Conservation (phyloP, 1,139 yeast species). For the Yamadazyma aaseri region DNA sequence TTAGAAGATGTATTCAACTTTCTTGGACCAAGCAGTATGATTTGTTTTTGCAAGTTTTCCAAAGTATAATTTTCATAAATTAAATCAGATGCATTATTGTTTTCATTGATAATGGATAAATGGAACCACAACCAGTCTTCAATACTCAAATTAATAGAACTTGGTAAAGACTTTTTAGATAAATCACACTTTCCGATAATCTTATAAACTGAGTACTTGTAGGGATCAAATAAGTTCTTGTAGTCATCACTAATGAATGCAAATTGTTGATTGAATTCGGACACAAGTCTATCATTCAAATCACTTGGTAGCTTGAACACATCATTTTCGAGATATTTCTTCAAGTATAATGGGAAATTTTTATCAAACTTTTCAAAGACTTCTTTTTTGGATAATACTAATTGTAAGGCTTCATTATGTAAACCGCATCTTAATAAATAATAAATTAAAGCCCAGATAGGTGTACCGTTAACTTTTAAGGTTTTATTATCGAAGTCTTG, state of each 20-base stretch:
- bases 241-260: slow-evolving; percentile 58
- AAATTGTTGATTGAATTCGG: slow-evolving; percentile 84
- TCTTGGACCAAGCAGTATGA: slow-evolving; percentile 70
- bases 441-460: slow-evolving; percentile 89
- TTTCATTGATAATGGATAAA: slow-evolving; percentile 63
- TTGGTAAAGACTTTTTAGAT: slow-evolving; percentile 72
- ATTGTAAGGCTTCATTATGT: slow-evolving; percentile 65
- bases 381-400: slow-evolving; percentile 38
- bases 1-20: slow-evolving; percentile 66
- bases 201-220: slow-evolving; percentile 85
- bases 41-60: slow-evolving; percentile 68
- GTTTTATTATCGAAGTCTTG: slow-evolving; percentile 34
- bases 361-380: slow-evolving; percentile 79
- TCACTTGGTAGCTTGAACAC: slow-evolving; percentile 58
- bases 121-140: slow-evolving; percentile 99
- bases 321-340: slow-evolving; percentile 65
- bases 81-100: slow-evolving; percentile 33
- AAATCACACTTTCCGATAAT: slow-evolving; percentile 89
- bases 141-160: slow-evolving; percentile 67
- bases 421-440: slow-evolving; percentile 85
- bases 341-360: slow-evolving; percentile 77
- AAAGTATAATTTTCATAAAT: slow-evolving; percentile 73
- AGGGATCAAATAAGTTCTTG: slow-evolving; percentile 71
- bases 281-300: slow-evolving; percentile 65
- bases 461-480: slow-evolving; percentile 67